Evolutionary conservation across 2,329 filamentous ascomycete species (phyloP), one percentile per base, ranked within the genome.

Genomic region (Byssothecium circinans): DNA sequence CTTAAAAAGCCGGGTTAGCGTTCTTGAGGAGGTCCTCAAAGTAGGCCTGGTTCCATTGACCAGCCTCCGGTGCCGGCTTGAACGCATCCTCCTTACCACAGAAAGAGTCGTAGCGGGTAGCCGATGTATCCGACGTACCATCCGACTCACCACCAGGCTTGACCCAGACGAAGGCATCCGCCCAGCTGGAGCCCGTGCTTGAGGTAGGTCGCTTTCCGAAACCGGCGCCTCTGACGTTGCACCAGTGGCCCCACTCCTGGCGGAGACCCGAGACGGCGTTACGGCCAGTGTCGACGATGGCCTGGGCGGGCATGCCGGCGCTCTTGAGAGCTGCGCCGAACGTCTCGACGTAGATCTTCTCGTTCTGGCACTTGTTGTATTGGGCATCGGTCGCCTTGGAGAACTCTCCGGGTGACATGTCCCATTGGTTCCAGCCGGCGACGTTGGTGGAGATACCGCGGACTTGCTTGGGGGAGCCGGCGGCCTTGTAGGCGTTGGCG

Each of bases 151-250:
- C 78, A 57, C 85, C 85, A 4, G 85, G 85, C 78, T 88, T 88
- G 59, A 87, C 74, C 85, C 85, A 88, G 49, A 87, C 84, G 54
- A 87, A 85, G 23, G 84, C 80, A 66, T 88, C 85, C 18, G 79
- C 75, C 19, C 84, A 72, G 1, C 71, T 62, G 50, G 81, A 75
- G 14, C 81, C 82, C 4, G 85, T 88, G 64, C 78, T 74, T 20
- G 79, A 72, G 0, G 81, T 81, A 1, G 84, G 83, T 10, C 82
- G 78, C 14, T 72, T 71, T 55, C 85, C 85, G 56, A 86, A 87
- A 11, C 84, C 84, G 42, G 83, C 81, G 35, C 80, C 81, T 48
- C 76, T 80, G 57, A 86, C 75, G 65, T 86, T 87, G 75, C 84
- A 87, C 84, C 85, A 87, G 69, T 86, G 74, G 34, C 83, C 83